Conservation (phyloP, 768 basidiomycete genomes). For the Holtermannia corniformis region DNA sequence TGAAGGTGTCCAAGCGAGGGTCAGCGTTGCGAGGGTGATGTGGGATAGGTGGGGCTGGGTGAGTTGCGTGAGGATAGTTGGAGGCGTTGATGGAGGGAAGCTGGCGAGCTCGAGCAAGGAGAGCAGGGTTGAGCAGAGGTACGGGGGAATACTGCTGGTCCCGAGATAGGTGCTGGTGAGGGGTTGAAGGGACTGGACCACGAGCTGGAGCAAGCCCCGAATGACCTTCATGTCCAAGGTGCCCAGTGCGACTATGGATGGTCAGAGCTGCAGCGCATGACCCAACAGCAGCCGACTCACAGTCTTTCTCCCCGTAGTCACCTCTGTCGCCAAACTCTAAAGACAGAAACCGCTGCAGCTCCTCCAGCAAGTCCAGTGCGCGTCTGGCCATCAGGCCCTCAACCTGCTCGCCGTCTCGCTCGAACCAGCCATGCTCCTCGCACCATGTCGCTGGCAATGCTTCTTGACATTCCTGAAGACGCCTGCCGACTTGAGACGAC, state of each 20-base stretch:
- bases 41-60: background rate
- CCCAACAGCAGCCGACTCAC: background rate
- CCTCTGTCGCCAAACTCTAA: background rate
- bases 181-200: background rate
- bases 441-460: background rate
- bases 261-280: background rate
- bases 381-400: background rate
- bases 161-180: background rate
- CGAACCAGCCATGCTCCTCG: background rate
- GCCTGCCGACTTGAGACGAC: background rate
- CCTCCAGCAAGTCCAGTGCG: background rate
- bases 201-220: background rate
- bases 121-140: background rate
- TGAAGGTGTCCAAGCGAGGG: background rate
- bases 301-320: background rate
- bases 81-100: background rate
- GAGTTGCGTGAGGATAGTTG: background rate
- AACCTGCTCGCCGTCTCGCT: background rate
- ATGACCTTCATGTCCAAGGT: background rate
- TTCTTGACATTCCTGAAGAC: background rate
- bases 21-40: background rate
- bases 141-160: background rate
- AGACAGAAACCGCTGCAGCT: background rate
- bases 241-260: background rate
- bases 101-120: background rate